phyloP scores from a whole-genome alignment of 2,329 filamentous ascomycete species.

The Aspergillus ochraceoroseus region DNA sequence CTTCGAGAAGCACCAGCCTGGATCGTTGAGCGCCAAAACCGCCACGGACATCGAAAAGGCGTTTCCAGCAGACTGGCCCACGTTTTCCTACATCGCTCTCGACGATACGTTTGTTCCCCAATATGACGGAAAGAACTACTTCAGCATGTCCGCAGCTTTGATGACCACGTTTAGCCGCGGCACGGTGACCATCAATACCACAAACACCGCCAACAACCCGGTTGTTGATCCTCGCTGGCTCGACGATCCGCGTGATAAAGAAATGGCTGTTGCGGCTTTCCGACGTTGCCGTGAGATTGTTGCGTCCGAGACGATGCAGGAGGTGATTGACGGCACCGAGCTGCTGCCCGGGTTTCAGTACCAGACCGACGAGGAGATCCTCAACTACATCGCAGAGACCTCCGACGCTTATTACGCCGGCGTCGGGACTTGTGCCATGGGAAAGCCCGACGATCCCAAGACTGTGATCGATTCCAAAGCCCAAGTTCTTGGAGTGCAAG shows the following conservation, averaged over 20 bases:
- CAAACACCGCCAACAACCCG: constrained; percentile 50
- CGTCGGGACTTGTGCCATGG: constrained; percentile 35
- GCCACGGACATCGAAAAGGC: constrained; percentile 21
- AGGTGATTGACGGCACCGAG: constrained; percentile 36
- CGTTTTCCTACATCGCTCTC: neutral
- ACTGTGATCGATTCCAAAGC: constrained; percentile 34
- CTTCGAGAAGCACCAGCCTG: constrained; percentile 32
- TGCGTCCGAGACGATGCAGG: constrained; percentile 39
- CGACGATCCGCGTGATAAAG: constrained; percentile 52
- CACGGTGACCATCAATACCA: constrained; percentile 49
- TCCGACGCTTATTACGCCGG: constrained; percentile 32
- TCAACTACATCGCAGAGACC: constrained; percentile 31
- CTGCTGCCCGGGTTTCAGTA: constrained; percentile 37
- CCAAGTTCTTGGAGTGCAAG: constrained; percentile 30
- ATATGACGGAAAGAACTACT: constrained; percentile 26
- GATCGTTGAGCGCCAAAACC: constrained; percentile 18
- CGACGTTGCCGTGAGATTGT: constrained; percentile 58
- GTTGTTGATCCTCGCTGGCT: constrained; percentile 57
- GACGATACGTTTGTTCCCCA: constrained; percentile 3
- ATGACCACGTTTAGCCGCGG: constrained; percentile 57
- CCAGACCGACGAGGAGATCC: constrained; percentile 43
- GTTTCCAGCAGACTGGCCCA: constrained; percentile 39
- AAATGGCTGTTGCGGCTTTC: constrained; percentile 57
- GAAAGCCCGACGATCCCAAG: constrained; percentile 22
- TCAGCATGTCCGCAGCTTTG: constrained; percentile 55